Percentiles rank a stretch among this genome's conserved stretches.
These are phyloP conservation scores for Pichia sp. DNA, from an alignment of 1,139 yeast species.

Conservation along the genomic window DNA sequence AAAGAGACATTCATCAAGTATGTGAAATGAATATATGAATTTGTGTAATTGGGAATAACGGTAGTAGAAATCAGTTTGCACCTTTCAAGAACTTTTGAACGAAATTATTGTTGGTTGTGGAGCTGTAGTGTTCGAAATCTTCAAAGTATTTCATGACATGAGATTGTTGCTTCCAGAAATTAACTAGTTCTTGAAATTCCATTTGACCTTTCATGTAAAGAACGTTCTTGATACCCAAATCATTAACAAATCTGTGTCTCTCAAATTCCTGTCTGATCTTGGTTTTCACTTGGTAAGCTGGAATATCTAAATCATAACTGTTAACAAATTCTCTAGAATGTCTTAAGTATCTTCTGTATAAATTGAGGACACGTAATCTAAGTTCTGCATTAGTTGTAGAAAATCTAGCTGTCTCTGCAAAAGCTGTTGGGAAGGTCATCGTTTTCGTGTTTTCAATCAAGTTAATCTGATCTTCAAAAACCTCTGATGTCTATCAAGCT, in stretches of 20 bases:
- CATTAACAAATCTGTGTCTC: slow-evolving; percentile 68
- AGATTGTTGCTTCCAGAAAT: slow-evolving; percentile 88
- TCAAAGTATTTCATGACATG: slow-evolving; percentile 80
- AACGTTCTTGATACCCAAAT: slow-evolving; percentile 58
- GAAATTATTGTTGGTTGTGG: slow-evolving; percentile 46
- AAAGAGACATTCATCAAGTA: neutral
- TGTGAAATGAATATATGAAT: slow-evolving; percentile 3
- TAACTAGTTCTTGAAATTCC: slow-evolving; percentile 84
- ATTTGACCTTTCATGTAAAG: slow-evolving; percentile 77
- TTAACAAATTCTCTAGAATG: slow-evolving; percentile 45
- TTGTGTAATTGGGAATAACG: neutral
- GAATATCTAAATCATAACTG: slow-evolving; percentile 74
- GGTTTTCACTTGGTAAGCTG: slow-evolving; percentile 74
- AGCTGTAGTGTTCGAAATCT: slow-evolving; percentile 49
- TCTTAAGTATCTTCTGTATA: slow-evolving; percentile 70
- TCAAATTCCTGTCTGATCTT: slow-evolving; percentile 87
- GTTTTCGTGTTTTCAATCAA: neutral
- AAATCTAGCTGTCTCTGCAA: slow-evolving; percentile 75
- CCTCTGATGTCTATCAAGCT: neutral
- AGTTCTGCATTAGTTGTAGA: slow-evolving; percentile 57
- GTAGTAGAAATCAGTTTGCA: slow-evolving; percentile 16
- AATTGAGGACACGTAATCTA: slow-evolving; percentile 55
- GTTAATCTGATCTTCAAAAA: neutral
- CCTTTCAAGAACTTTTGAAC: slow-evolving; percentile 72
- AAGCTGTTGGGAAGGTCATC: slow-evolving; percentile 48